Conservation (phyloP, 768 basidiomycete species). For the Amanita inopinata region DNA sequence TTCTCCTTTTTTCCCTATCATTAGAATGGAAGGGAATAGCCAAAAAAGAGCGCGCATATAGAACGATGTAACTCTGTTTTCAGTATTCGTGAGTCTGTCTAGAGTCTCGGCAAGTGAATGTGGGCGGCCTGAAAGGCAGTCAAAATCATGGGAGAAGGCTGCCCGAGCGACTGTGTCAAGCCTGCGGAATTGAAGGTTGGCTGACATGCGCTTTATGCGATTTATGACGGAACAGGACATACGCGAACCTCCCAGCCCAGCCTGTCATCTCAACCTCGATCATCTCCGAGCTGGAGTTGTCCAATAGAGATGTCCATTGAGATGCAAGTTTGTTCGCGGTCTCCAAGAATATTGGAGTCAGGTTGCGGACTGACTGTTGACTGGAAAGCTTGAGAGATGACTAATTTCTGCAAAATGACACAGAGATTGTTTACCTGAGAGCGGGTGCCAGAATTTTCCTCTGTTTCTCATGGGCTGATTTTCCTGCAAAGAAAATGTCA, state of each 20-base stretch:
- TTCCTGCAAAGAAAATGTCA: slow-evolving; percentile 26
- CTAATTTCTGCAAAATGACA: too few relatives aligned
- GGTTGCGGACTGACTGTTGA: slow-evolving; percentile 41
- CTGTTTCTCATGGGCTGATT: slow-evolving; percentile 46
- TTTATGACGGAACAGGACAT: slow-evolving; percentile 17
- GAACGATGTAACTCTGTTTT: slow-evolving; percentile 47
- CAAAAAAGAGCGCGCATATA: slow-evolving; percentile 58
- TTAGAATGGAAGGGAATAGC: slow-evolving; percentile 45
- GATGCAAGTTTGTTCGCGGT: slow-evolving; percentile 41
- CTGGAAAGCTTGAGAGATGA: too few relatives aligned
- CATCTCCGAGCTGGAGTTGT: slow-evolving; percentile 27
- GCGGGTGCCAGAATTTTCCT: slow-evolving; percentile 44
- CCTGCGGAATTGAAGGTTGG: too few relatives aligned
- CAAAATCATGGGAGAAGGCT: slow-evolving; percentile 56
- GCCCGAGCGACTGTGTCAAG: slow-evolving; percentile 52
- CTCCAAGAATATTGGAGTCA: slow-evolving; percentile 44
- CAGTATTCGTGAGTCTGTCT: slow-evolving; percentile 51
- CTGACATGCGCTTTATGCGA: too few relatives aligned
- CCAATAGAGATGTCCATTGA: slow-evolving; percentile 40
- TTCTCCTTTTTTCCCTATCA: slow-evolving; percentile 46
- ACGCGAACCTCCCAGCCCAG: slow-evolving; percentile 57
- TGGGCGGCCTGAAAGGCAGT: slow-evolving; percentile 39
- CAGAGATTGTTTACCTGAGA: slow-evolving; percentile 47
- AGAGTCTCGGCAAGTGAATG: slow-evolving; percentile 42
- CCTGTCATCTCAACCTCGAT: slow-evolving; percentile 43